These are phyloP conservation scores for Penicillium sp. DNA, from an alignment of 2,329 filamentous ascomycete genomes.

Conservation along the genomic window DNA sequence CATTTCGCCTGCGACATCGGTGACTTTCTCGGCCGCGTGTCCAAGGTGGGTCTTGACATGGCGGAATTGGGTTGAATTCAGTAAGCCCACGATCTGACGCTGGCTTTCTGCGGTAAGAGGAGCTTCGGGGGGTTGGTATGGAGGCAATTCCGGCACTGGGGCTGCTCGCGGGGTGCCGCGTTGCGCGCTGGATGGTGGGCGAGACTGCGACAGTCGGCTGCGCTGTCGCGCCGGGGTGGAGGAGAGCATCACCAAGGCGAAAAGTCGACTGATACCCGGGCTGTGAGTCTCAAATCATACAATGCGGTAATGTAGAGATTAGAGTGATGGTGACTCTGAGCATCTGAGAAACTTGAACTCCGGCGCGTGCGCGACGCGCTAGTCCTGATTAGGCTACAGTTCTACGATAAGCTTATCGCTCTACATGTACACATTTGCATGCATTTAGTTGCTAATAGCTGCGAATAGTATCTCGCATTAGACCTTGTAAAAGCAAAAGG, in stretches of 20 bases:
- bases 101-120: conserved; percentile 48
- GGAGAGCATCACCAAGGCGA: conserved; percentile 4
- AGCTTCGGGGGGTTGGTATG: conserved; percentile 50
- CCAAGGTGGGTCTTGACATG: conserved; percentile 47
- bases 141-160: conserved; percentile 34
- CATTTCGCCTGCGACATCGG: conserved; percentile 47
- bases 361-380: conserved; percentile 31
- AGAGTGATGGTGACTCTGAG: too few species aligned
- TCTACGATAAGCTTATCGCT: conserved; percentile 15
- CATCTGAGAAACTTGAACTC: conserved; percentile 7
- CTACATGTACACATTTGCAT: background rate
- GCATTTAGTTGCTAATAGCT: background rate
- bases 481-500: conserved; percentile 96
- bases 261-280: background rate
- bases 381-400: conserved; percentile 28
- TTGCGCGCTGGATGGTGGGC: conserved; percentile 11
- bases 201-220: conserved; percentile 9
- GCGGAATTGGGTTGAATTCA: conserved; percentile 37
- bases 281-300: too few species aligned
- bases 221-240: conserved; percentile 14
- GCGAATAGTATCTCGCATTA: conserved; percentile 36
- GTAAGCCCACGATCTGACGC: conserved; percentile 43
- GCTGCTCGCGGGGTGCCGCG: conserved; percentile 4
- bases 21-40: conserved; percentile 45
- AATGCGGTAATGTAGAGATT: too few species aligned